Evolutionary conservation across 352 stramenopile species (phyloP), one percentile per base, ranked within the genome.

Genomic region (Elongisporangium prolatum): DNA sequence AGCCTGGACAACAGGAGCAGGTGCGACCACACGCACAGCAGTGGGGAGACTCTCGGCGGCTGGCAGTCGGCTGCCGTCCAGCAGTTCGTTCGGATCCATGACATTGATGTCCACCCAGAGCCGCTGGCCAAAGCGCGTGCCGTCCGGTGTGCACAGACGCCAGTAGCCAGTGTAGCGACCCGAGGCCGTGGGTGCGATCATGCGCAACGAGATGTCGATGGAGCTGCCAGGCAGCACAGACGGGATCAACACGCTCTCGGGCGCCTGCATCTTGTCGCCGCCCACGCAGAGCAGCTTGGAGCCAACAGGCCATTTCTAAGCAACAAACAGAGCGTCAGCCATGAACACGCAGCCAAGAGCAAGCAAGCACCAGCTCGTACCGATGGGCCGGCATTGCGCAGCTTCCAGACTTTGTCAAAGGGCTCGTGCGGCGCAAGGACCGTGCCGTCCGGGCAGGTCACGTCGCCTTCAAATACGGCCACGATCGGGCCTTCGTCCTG

Each of bases 61-160:
- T n/a, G n/a, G n/a, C n/a, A n/a, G n/a, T n/a, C n/a, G n/a, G n/a
- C n/a, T n/a, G n/a, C n/a, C n/a, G n/a, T n/a, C n/a, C n/a, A n/a
- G n/a, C 4, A 63, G 51, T 52, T 74, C 67, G 54, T 73, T 67
- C 5, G 72, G 60, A 9, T 65, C 68, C 57, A 82, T 77, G 22
- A 94, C 83, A 18, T 84, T 89, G 40, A 97, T 80, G 60, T 97
- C 86, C 22, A 95, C 80, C 88, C 88, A 97, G 44, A 97, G 84
- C 6, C 86, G 82, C 58, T 97, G 86, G 0, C 88, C 88, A 59
- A 97, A 97, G 50, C 84, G 82, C 21, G 83, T 89, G 54, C 84
- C 84, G 18, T 92, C 79, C 4, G 82, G 67, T 4, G 80, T 91
- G 55, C 78, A 85, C 25, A 97, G 64, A n/a, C 88, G 86, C 84